Evolutionary conservation across 306 rosid genomes (phyloP), one percentile per base, ranked within the genome.

Genomic region (Trifolium subterraneum): DNA sequence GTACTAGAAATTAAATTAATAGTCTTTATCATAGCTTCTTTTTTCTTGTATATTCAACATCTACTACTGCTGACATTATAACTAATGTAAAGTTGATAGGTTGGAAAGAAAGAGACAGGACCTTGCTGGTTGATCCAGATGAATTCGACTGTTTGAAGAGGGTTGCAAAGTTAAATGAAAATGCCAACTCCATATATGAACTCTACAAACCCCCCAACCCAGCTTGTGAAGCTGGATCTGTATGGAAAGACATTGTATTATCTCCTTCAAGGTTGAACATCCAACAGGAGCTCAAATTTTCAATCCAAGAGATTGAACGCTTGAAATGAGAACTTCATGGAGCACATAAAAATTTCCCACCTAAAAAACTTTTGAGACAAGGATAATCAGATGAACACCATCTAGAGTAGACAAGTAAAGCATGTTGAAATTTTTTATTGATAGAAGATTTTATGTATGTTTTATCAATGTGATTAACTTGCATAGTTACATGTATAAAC

Each of bases 201-300:
- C 97, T 93, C 72, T 88, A 87, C 88, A 87, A 82, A 84, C 78
- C 47, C 45, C 96, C 98, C 5, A 90, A 90, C 77, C 97, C 97
- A 38, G 91, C 90, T 72, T 84, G 78, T 70, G 77, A 83, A 76
- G 84, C 84, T 27, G 97, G 98, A 35, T 89, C 98, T 1, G 79
- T 91, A 64, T 93, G 98, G 98, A 93, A 93, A 81, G 98, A 91
- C 82, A 91, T 93, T 71, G 97, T 89, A 14, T 81, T 91, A 59
- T 93, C 97, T 18, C 98, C 98, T 75, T 87, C 98, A 61, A 87
- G 98, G 78, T 51, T 89, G 83, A 86, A 90, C 84, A 87, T 89
- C 70, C 97, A 93, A 82, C 84, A 89, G 70, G 98, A 91, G 83
- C 97, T 93, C 71, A 93, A 89, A 90, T 89, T 79, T 79, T 87